Evolutionary conservation across 2,329 filamentous ascomycete species (phyloP), one percentile per base, ranked within the genome.

Genomic region (Biscogniauxia marginata): DNA sequence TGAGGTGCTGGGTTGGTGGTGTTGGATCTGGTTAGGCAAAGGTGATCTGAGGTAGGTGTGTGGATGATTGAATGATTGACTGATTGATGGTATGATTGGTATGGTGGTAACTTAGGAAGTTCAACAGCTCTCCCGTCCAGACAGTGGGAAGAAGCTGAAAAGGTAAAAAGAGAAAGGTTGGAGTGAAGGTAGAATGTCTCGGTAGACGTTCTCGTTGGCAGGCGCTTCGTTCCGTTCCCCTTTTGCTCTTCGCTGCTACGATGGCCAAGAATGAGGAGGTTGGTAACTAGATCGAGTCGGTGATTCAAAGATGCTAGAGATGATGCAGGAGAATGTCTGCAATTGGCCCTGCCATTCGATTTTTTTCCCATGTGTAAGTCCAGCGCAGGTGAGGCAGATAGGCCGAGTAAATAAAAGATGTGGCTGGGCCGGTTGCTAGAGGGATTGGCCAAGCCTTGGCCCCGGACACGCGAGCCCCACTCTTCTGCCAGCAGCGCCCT

Each of bases 21-120:
- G 49, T 22, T 47, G 23, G 39, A 52, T 47, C 49, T 52, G 30
- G 30, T 39, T 39, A 39, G 30, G n/a, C 30, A n/a, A 20, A 54
- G 56, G 50, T 51, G 45, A 53, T 16, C 50, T 49, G 43, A 55
- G 47, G 43, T 56, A 50, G 23, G 39, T 43, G 47, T 23, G 46
- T 23, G 55, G 57, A 58, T 58, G 54, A 34, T 63, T 48, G 25
- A 43, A 18, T 34, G 24, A 48, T 53, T 46, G 54, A 46, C 49
- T 63, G 59, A 51, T 50, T 53, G 49, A 21, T 52, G 50, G 53
- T 58, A 39, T 55, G 58, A 50, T 60, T 48, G 62, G 62, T 69
- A 60, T 67, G 64, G 65, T 67, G 64, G 65, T 57, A 67, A 69
- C 66, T 67, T 66, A 69, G 58, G 57, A 67, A 67, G 62, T 68